Percentiles rank a stretch among this genome's conserved stretches.
Evolutionary conservation across 2,329 filamentous ascomycete species (phyloP).

Genomic region (Penicillium expansum): DNA sequence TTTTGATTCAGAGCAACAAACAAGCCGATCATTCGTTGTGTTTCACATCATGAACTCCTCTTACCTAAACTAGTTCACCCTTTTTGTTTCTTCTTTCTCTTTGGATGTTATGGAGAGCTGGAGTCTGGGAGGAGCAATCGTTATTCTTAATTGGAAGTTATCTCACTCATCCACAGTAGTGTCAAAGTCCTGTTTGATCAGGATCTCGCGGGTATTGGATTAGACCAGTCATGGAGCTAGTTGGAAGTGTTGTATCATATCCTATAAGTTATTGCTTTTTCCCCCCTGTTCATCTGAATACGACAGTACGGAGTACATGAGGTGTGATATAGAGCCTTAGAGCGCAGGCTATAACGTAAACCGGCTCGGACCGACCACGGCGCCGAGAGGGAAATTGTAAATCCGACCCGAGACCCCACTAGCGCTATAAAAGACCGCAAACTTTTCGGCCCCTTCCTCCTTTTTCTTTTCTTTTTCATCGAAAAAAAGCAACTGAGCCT

Average conservation of each 20-base stretch:
- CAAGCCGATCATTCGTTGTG: neutral
- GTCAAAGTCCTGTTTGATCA: neutral
- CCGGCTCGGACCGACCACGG: neutral
- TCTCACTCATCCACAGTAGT: neutral
- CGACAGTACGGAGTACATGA: neutral
- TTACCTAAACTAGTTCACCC: neutral
- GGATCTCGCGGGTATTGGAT: neutral
- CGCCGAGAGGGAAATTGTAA: slow-evolving; percentile 16
- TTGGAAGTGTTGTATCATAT: neutral
- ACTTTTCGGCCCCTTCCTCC: slow-evolving; percentile 21
- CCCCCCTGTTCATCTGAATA: neutral
- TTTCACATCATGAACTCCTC: neutral
- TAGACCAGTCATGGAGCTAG: neutral
- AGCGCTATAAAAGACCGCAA: slow-evolving; percentile 27
- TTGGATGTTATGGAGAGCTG: neutral
- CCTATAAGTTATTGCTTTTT: neutral
- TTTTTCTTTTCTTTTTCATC: slow-evolving; percentile 49
- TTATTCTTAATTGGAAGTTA: neutral
- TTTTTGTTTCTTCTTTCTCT: neutral
- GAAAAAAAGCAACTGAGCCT: slow-evolving; percentile 62
- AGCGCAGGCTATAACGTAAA: neutral
- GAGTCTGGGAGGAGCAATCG: neutral
- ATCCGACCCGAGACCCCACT: slow-evolving; percentile 31
- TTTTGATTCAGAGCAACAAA: neutral
- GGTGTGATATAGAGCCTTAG: neutral